phyloP scores from a whole-genome alignment of 768 basidiomycete genomes.

The Suillus luteus region DNA sequence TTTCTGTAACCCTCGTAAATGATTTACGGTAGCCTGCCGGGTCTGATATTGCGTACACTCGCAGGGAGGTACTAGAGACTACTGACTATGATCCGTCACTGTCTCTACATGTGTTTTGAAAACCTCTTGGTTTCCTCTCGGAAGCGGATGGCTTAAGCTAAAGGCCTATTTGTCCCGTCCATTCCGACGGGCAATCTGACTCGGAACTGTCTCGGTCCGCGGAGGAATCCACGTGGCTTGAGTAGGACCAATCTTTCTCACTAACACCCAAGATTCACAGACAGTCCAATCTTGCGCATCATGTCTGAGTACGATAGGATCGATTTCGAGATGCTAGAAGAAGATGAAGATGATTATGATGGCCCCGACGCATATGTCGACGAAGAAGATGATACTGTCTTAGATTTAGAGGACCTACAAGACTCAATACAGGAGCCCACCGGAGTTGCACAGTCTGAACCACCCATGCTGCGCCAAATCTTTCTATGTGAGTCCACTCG shows the following conservation, averaged over 20 bases:
- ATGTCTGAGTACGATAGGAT: constrained; percentile 26
- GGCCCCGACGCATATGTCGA: constrained; percentile 39
- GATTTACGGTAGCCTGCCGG: background rate
- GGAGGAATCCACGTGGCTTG: background rate
- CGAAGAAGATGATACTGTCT: constrained; percentile 33
- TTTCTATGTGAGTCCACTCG: constrained; percentile 29
- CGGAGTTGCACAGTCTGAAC: background rate
- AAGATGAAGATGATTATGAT: constrained; percentile 35
- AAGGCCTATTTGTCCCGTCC: background rate
- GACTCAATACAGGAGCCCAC: constrained; percentile 8
- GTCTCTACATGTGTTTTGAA: background rate
- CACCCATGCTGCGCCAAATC: constrained; percentile 27
- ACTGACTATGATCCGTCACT: background rate
- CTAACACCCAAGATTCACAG: background rate
- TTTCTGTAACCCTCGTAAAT: background rate
- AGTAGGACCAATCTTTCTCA: constrained; percentile 6
- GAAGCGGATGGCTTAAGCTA: background rate
- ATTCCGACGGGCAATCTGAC: background rate
- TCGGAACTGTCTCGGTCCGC: background rate
- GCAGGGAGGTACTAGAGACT: background rate
- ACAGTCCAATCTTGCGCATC: background rate
- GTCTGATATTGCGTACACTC: background rate
- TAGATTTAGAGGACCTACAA: constrained; percentile 33
- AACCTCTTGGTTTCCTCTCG: background rate
- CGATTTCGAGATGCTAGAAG: constrained; percentile 23